Percentiles rank a stretch among this genome's conserved stretches.
Evolutionary conservation across 306 rosid species (phyloP).

Genomic region (Sicyos edulis): DNA sequence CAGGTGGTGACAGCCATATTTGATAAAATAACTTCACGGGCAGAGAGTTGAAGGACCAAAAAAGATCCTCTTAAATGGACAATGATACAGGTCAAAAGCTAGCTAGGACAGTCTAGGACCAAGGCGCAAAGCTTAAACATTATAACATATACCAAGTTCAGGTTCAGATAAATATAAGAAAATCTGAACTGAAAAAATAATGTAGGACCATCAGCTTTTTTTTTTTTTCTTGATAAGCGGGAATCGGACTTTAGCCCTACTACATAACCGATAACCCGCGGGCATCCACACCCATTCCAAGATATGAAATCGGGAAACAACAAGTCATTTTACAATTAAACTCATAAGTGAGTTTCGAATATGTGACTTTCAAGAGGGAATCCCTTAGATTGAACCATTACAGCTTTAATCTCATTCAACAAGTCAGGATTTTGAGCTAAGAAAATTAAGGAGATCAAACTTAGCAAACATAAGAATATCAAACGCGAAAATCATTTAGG

Average conservation of each 20-base stretch:
- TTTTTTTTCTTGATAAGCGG: too few relatives aligned
- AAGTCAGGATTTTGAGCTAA: not conserved
- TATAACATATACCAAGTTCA: not conserved
- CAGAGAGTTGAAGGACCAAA: too few relatives aligned
- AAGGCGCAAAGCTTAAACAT: too few relatives aligned
- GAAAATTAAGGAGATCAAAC: not conserved
- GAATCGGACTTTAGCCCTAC: too few relatives aligned
- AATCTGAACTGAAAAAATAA: too few relatives aligned
- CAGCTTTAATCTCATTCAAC: not conserved
- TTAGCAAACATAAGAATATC: not conserved
- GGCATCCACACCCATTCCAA: too few relatives aligned
- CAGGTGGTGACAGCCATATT: not conserved
- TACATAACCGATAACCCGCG: too few relatives aligned
- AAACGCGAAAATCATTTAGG: not conserved
- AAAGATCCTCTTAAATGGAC: not conserved
- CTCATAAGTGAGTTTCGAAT: too few relatives aligned
- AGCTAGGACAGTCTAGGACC: not conserved
- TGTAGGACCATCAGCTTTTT: too few relatives aligned
- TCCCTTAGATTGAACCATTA: not conserved
- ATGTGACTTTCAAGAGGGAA: too few relatives aligned
- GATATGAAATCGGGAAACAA: too few relatives aligned
- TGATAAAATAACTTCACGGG: not conserved
- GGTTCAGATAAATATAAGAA: not conserved
- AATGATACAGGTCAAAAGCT: not conserved
- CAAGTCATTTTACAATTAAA: too few relatives aligned